phyloP scores from a whole-genome alignment of 768 basidiomycete genomes.

The Mycena epipterygia region DNA sequence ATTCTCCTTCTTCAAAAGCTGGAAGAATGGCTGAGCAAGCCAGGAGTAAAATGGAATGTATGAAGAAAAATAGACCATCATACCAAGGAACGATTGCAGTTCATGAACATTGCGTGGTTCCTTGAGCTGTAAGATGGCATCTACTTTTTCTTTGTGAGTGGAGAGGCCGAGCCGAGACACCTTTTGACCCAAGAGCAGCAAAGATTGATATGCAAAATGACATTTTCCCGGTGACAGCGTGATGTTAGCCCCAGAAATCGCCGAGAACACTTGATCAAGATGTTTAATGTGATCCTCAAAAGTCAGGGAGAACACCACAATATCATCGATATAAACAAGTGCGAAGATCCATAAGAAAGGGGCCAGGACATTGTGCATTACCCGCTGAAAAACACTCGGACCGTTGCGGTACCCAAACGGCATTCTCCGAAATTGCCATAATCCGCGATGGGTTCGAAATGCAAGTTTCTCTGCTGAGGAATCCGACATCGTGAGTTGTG shows the following conservation, averaged over 20 bases:
- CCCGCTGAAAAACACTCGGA: conserved; percentile 55
- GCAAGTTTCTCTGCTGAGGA: conserved; percentile 42
- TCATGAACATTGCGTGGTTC: conserved; percentile 53
- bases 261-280: conserved; percentile 45
- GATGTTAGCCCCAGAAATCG: conserved; percentile 43
- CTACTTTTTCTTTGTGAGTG: too few species aligned
- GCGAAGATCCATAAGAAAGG: conserved; percentile 55
- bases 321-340: conserved; percentile 59
- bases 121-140: conserved; percentile 48
- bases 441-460: conserved; percentile 54
- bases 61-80: too few species aligned
- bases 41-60: conserved; percentile 52
- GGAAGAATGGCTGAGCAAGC: conserved; percentile 37
- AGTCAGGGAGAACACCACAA: conserved; percentile 47
- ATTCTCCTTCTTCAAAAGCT: not conserved
- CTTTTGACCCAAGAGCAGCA: not conserved
- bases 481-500: not conserved
- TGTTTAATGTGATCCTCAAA: conserved; percentile 49
- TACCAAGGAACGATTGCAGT: conserved; percentile 47
- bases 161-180: too few species aligned
- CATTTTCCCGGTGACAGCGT: conserved; percentile 54
- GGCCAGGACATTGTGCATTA: conserved; percentile 54
- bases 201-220: conserved; percentile 48
- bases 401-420: conserved; percentile 54
- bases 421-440: conserved; percentile 57